These are phyloP conservation scores for Blastobotrys niveus DNA, from an alignment of 1,139 yeast genomes.

Conservation along the genomic window DNA sequence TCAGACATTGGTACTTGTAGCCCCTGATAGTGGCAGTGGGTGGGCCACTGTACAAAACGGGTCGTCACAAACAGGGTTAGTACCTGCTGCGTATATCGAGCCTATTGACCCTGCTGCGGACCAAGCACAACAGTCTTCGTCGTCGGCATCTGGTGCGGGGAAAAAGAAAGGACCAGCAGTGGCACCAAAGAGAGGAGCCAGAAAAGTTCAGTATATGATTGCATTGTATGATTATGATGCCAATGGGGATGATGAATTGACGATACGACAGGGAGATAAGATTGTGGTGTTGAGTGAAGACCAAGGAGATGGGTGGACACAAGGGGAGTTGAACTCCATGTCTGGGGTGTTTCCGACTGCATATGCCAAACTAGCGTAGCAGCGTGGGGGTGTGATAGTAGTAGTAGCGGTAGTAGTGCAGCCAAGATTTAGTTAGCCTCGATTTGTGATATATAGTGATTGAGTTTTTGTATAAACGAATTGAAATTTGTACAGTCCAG, in stretches of 20 bases:
- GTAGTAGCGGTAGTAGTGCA: not conserved
- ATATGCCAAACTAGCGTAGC: slow-evolving; percentile 44
- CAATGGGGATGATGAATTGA: slow-evolving; percentile 76
- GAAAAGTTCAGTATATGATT: slow-evolving; percentile 54
- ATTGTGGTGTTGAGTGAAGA: slow-evolving; percentile 66
- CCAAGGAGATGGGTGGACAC: slow-evolving; percentile 95
- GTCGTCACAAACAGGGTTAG: slow-evolving; percentile 54
- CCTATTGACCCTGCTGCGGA: slow-evolving; percentile 15
- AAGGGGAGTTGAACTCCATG: slow-evolving; percentile 71
- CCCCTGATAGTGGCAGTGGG: slow-evolving; percentile 84
- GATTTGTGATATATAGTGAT: not conserved
- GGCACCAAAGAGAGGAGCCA: slow-evolving; percentile 77
- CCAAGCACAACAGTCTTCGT: slow-evolving; percentile 3
- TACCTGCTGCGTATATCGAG: slow-evolving; percentile 80
- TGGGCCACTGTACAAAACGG: slow-evolving; percentile 67
- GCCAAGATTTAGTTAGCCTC: not conserved
- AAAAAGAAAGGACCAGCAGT: slow-evolving; percentile 70
- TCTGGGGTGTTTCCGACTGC: slow-evolving; percentile 80
- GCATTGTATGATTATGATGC: slow-evolving; percentile 79
- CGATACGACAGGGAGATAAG: slow-evolving; percentile 66
- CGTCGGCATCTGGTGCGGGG: slow-evolving; percentile 17
- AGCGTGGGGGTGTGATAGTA: not conserved
- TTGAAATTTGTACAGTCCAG: too few relatives aligned
- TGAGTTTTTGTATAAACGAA: not conserved
- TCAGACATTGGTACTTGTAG: slow-evolving; percentile 53